Base-by-base conservation (phyloP, 257 asterid genomes). In the Primulina tabacum region DNA sequence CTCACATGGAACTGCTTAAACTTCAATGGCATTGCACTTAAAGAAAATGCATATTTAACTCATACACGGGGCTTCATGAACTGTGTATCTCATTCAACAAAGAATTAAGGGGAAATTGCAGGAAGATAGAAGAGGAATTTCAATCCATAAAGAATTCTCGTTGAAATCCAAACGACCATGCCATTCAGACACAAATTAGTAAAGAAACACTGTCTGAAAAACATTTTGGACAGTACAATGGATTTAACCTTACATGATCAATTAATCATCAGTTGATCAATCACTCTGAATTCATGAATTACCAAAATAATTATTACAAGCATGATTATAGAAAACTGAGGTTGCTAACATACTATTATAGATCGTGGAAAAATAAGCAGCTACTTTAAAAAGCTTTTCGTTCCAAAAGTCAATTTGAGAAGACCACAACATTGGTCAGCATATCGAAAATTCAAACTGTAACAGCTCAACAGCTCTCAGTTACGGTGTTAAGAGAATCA, bases 361-460 rank as follows among this genome's bases (percentile, higher is more conserved):
- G 52, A 63, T 34, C 1, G 24, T 34, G 35, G 68, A 56, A 28
- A 12, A 67, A 2, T 30, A 73, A 67, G 62, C 24, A 17, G 18
- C 62, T 71, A 32, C 50, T 52, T 53, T 8, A 29, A 65, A 50
- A 50, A 60, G 16, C 10, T 62, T 34, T 68, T 35, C 67, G 47
- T 47, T 53, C 37, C 64, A 62, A 66, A 69, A 67, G 50, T 47
- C 57, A 34, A 28, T 62, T 67, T 28, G 65, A 65, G 73, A 18
- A 67, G 33, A 43, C 47, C 5, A 35, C 21, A 7, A 16, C 52
- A 47, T 52, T 65, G 58, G 50, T 24, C 69, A 62, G n/a, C 30
- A 62, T 24, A 26, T 14, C 58, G 53, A 65, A 35, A 56, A 11
- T 32, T 50, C 40, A 55, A 30, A 62, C n/a, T 16, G 35, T 73